A percentile compares a stretch with the other conserved stretches of the same genome.
Evolutionary conservation across 176 grass and related monocot genomes (phyloP).

Genomic region (Olyra latifolia): DNA sequence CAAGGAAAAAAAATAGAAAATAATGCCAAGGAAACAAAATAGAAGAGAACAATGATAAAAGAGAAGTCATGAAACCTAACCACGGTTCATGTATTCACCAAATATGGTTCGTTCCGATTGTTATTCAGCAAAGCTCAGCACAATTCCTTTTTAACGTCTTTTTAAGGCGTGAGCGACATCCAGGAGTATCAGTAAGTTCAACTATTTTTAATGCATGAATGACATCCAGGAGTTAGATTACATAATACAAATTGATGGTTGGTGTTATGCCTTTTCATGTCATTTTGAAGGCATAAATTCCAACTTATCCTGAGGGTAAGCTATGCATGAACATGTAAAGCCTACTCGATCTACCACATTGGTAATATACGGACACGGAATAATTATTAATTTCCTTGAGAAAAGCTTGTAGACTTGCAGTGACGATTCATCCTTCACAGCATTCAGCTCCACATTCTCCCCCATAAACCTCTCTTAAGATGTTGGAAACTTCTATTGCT

Average conservation of each 20-base stretch:
- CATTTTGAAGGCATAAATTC: neutral
- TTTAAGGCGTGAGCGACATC: too few species aligned
- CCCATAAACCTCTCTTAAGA: constrained; percentile 5
- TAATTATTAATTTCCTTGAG: neutral
- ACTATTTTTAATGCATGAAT: neutral
- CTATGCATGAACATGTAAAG: neutral
- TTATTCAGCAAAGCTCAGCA: constrained; percentile 11
- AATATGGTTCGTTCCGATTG: constrained; percentile 2
- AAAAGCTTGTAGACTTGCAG: neutral
- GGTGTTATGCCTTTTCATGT: neutral
- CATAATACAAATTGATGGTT: neutral
- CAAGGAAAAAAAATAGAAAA: too few species aligned
- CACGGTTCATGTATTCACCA: constrained; percentile 1
- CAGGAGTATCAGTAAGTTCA: too few species aligned
- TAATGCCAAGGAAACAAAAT: too few species aligned
- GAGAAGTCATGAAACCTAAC: constrained; percentile 24
- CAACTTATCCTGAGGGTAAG: neutral
- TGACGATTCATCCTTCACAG: neutral
- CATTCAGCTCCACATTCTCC: neutral
- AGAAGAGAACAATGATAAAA: constrained; percentile 20
- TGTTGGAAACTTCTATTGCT: constrained; percentile 21
- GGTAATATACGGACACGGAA: neutral
- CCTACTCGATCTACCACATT: constrained; percentile 5
- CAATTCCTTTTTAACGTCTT: neutral
- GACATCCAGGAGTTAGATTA: neutral